Evolutionary conservation across 2,329 filamentous ascomycete genomes (phyloP).

Genomic region (Ophiosphaerella korrae): DNA sequence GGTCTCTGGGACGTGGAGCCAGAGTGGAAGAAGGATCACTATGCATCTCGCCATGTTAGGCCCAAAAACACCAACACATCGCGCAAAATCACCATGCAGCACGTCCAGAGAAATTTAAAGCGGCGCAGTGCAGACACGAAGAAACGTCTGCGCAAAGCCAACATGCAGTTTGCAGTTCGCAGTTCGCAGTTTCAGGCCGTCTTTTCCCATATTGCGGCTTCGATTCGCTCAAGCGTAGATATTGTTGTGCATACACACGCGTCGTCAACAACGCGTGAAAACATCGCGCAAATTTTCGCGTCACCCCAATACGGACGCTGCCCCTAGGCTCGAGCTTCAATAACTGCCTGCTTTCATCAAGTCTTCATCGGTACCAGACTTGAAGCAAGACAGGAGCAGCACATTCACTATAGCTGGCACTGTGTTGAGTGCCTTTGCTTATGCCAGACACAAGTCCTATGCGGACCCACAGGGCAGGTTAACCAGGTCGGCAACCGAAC

Average conservation of each 20-base stretch:
- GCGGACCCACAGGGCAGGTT: too few relatives aligned
- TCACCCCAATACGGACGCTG: too few relatives aligned
- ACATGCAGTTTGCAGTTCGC: not conserved
- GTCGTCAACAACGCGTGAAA: not conserved
- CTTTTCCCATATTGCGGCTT: not conserved
- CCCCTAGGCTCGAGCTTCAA: too few relatives aligned
- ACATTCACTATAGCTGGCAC: too few relatives aligned
- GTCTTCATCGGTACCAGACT: too few relatives aligned
- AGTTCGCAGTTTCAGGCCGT: not conserved
- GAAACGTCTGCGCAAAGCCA: not conserved
- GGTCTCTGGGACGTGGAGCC: slow-evolving; percentile 1
- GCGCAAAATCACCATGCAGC: too few relatives aligned
- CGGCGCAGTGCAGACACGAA: not conserved
- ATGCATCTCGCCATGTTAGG: not conserved
- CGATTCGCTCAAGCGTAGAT: not conserved
- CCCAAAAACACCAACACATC: too few relatives aligned
- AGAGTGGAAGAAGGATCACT: not conserved
- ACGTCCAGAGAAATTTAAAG: too few relatives aligned
- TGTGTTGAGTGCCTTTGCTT: too few relatives aligned
- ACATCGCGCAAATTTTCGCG: not conserved
- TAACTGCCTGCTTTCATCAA: too few relatives aligned
- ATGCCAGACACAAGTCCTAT: too few relatives aligned
- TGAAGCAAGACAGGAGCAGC: too few relatives aligned
- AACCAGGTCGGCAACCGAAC: not conserved
- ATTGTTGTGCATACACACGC: not conserved